Evolutionary conservation across 345 rosid genomes (phyloP).

Genomic region (Sonneratia alba): DNA sequence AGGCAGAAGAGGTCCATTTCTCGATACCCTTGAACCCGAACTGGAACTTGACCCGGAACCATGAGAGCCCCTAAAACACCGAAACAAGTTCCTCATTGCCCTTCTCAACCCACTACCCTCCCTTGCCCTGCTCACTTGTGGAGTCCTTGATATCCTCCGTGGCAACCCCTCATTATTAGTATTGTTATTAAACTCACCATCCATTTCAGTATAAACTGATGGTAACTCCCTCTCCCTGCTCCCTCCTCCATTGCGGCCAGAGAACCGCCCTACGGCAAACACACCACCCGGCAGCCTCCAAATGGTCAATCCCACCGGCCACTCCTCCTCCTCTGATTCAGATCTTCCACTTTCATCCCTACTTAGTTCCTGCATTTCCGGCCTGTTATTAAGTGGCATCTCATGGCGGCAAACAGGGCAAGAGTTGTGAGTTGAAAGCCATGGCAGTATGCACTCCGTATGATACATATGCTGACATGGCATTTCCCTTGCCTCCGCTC

Average conservation of each 20-base stretch:
- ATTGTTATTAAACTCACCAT: slow-evolving; percentile 35
- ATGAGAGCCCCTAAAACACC: background rate
- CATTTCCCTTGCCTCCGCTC: slow-evolving; percentile 48
- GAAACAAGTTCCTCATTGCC: slow-evolving; percentile 27
- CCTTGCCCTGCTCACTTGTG: slow-evolving; percentile 36
- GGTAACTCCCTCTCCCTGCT: slow-evolving; percentile 41
- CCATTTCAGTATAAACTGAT: slow-evolving; percentile 50
- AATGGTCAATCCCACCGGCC: slow-evolving; percentile 39
- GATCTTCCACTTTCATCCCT: slow-evolving; percentile 8
- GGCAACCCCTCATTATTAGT: slow-evolving; percentile 16
- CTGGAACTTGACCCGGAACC: background rate
- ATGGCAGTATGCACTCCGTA: slow-evolving; percentile 47
- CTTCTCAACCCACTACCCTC: slow-evolving; percentile 37
- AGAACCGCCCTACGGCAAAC: slow-evolving; percentile 52
- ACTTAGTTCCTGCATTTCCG: slow-evolving; percentile 2
- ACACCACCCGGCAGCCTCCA: slow-evolving; percentile 64
- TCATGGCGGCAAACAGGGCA: slow-evolving; percentile 56
- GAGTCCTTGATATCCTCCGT: slow-evolving; percentile 41
- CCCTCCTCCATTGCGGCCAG: slow-evolving; percentile 36
- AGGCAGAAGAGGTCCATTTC: background rate
- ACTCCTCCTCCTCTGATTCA: slow-evolving; percentile 19
- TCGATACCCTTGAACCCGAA: background rate
- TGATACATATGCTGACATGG: slow-evolving; percentile 58
- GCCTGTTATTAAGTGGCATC: slow-evolving; percentile 22
- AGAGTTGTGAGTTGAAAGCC: slow-evolving; percentile 44